Base-by-base conservation (phyloP, 2,329 filamentous ascomycete genomes). In the Ophiocordyceps camponoti-leonardi region DNA sequence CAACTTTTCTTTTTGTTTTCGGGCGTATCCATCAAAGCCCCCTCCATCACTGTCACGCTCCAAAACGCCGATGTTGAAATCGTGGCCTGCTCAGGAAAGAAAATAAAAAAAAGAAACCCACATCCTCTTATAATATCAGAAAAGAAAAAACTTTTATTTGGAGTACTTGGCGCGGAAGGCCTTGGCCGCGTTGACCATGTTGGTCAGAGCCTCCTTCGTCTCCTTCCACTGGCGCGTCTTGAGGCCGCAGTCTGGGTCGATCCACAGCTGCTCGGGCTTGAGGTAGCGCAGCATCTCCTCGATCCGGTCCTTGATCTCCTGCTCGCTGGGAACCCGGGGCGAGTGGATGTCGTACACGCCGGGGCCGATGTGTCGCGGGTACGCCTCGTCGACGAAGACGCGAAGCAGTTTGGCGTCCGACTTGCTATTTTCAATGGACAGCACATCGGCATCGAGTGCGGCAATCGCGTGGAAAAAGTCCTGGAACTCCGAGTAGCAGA, bases 401-500 rank as follows among this genome's bases (percentile, higher is more conserved):
- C 90, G 84, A 64, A 98, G 83, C 56, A 98, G 82, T 83, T 98
- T 98, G 64, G 92, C 92, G 61, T 98, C 92, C 58, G 86, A 94
- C 83, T 98, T 98, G 83, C 85, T 93, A 86, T 98, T 98, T 83
- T 98, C 92, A 58, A 98, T 98, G 63, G 86, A 94, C 60, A 98
- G 81, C 52, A 98, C 92, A 69, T 98, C 92, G 52, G 92, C 90
- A 65, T 98, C 92, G 53, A 98, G 83, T 50, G 92, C 90, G 53
- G 92, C 86, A 58, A 98, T 98, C 71, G 92, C 92, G 72, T 96
- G 86, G 87, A 98, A 98, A 79, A 98, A 98, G 77, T 98, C 92
- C 74, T 98, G 92, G 86, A 98, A 98, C 78, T 98, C 92, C 45
- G 92, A 96, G 82, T 98, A 98, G 71, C 92, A 98, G 85, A 98